These are phyloP conservation scores for Zasmidium citrigriseum DNA, from an alignment of 2,329 filamentous ascomycete species.

Conservation along the genomic window DNA sequence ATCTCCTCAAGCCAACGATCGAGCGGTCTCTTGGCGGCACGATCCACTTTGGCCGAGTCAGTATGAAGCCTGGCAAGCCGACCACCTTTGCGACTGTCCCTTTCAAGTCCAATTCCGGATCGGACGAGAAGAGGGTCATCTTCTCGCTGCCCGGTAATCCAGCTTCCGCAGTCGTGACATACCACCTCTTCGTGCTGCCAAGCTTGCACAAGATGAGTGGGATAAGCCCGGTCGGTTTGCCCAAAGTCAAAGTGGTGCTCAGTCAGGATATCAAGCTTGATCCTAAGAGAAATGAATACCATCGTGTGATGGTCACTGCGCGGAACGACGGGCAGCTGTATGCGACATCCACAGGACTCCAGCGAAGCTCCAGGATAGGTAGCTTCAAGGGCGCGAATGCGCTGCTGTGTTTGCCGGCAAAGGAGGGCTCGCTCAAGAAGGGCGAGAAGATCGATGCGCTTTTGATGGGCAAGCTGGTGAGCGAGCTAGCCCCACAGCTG, in stretches of 20 bases:
- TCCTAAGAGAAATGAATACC: constrained; percentile 78
- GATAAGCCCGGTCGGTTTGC: constrained; percentile 66
- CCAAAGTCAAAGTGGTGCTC: constrained; percentile 69
- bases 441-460: constrained; percentile 75
- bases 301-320: constrained; percentile 74
- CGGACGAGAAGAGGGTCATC: constrained; percentile 67
- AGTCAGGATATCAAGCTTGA: constrained; percentile 75
- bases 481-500: constrained; percentile 21
- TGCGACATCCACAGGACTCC: constrained; percentile 82
- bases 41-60: constrained; percentile 93
- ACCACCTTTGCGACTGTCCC: constrained; percentile 93
- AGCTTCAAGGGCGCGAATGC: constrained; percentile 89
- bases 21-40: constrained; percentile 86
- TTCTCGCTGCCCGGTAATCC: constrained; percentile 95
- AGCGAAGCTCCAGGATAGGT: constrained; percentile 85
- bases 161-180: constrained; percentile 87
- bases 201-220: constrained; percentile 77
- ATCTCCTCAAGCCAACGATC: constrained; percentile 93
- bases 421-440: constrained; percentile 64
- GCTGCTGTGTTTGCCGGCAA: constrained; percentile 71
- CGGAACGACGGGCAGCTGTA: constrained; percentile 65
- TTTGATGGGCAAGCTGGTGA: constrained; percentile 65
- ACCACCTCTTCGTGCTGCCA: constrained; percentile 91
- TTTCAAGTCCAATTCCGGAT: constrained; percentile 54
- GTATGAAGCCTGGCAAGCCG: constrained; percentile 98